These are phyloP conservation scores for Nidula microcarpa DNA, from an alignment of 768 basidiomycete genomes.

Conservation along the genomic window DNA sequence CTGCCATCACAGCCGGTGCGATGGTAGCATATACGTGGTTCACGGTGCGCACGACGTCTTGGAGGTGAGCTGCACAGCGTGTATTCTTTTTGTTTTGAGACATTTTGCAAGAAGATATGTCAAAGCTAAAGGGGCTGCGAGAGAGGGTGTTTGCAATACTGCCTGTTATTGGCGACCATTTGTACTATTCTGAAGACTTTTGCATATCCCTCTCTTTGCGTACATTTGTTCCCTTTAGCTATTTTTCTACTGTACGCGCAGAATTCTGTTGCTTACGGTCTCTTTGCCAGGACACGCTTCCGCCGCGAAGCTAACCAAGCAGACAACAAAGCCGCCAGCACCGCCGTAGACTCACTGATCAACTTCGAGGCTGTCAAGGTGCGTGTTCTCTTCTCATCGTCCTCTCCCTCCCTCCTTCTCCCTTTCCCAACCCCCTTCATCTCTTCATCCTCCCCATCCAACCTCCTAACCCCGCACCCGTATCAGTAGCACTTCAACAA, in stretches of 20 bases:
- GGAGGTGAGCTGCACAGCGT: slow-evolving; percentile 58
- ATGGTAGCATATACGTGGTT: slow-evolving; percentile 96
- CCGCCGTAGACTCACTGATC: slow-evolving; percentile 92
- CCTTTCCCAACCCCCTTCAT: too few relatives aligned
- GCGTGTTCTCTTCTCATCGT: slow-evolving; percentile 1
- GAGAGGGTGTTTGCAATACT: too few relatives aligned
- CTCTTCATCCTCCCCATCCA: neutral
- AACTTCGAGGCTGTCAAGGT: slow-evolving; percentile 99
- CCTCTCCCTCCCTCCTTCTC: neutral
- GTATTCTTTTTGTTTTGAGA: too few relatives aligned
- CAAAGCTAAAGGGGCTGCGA: too few relatives aligned
- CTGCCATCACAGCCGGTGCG: slow-evolving; percentile 80
- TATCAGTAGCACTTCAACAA: slow-evolving; percentile 89
- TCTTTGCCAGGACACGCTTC: slow-evolving; percentile 71
- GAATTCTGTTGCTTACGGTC: neutral
- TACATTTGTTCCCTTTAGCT: neutral
- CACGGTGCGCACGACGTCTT: slow-evolving; percentile 92
- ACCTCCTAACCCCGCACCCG: slow-evolving; percentile 5
- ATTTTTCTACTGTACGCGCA: neutral
- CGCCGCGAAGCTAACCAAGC: slow-evolving; percentile 93
- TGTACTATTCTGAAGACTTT: too few relatives aligned
- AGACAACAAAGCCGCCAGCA: slow-evolving; percentile 93
- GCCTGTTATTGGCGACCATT: too few relatives aligned
- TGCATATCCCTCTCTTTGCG: too few relatives aligned
- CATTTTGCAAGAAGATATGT: too few relatives aligned